These are phyloP conservation scores for Fusarium graminum DNA, from an alignment of 2,329 filamentous ascomycete species.

Conservation along the genomic window DNA sequence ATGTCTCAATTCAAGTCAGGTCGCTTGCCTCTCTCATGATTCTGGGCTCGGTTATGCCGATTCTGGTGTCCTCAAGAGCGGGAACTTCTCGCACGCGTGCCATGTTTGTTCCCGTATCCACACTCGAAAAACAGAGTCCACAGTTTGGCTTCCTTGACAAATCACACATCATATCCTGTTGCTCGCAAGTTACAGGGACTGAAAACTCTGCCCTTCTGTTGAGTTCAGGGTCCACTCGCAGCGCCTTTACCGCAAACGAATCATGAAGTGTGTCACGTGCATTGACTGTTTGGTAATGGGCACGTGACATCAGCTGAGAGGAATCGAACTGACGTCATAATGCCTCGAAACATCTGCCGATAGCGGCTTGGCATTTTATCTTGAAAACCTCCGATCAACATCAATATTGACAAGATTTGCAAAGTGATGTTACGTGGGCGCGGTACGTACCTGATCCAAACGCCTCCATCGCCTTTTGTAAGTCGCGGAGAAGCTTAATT, in stretches of 20 bases:
- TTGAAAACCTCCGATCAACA: conserved; percentile 12
- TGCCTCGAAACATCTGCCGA: neutral
- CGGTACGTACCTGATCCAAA: conserved; percentile 3
- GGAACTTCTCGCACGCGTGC: conserved; percentile 20
- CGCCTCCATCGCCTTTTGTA: neutral
- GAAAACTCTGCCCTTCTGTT: conserved; percentile 33
- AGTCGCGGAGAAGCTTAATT: conserved; percentile 33
- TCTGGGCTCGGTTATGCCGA: conserved; percentile 6
- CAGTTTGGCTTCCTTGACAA: conserved; percentile 11
- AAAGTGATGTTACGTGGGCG: neutral
- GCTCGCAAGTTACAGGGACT: neutral
- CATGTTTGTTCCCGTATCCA: conserved; percentile 19
- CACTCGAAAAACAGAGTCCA: conserved; percentile 4
- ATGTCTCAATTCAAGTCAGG: neutral
- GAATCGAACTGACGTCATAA: conserved; percentile 25
- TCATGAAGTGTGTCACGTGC: conserved; percentile 34
- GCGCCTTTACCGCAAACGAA: conserved; percentile 23
- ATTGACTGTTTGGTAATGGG: neutral
- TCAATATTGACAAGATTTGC: neutral
- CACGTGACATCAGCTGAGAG: conserved; percentile 9
- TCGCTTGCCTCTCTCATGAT: neutral
- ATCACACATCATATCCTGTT: conserved; percentile 18
- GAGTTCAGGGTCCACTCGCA: conserved; percentile 13
- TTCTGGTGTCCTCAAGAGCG: conserved; percentile 6
- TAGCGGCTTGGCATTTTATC: conserved; percentile 14